Conservation (phyloP, 192 early-diverging fungal species). For the Paraglomus occultum region DNA sequence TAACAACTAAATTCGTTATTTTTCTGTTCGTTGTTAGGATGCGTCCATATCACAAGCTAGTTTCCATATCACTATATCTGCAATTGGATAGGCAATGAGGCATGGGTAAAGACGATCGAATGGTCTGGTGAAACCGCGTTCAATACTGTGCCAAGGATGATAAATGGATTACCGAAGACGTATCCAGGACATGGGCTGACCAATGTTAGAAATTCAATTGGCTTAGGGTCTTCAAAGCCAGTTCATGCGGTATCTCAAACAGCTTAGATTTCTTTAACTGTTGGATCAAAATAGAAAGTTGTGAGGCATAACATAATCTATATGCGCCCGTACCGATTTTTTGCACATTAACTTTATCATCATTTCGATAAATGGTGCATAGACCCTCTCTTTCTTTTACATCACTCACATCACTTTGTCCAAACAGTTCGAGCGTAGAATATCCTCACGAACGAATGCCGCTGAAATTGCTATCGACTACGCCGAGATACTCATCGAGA, state of each 20-base stretch:
- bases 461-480: too few relatives aligned
- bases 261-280: slow-evolving; percentile 84
- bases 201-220: slow-evolving; percentile 81
- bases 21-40: slow-evolving; percentile 54
- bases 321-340: too few relatives aligned
- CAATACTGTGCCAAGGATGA: slow-evolving; percentile 67
- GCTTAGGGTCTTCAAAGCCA: slow-evolving; percentile 81
- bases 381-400: too few relatives aligned
- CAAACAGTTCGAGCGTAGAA: too few relatives aligned
- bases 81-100: slow-evolving; percentile 91
- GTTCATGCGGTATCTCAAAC: slow-evolving; percentile 84
- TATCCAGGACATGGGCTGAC: slow-evolving; percentile 45
- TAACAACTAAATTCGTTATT: background rate
- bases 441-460: too few relatives aligned
- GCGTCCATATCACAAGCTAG: slow-evolving; percentile 71
- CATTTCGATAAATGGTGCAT: too few relatives aligned
- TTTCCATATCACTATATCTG: slow-evolving; percentile 86
- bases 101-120: slow-evolving; percentile 79
- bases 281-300: slow-evolving; percentile 72
- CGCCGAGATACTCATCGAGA: too few relatives aligned
- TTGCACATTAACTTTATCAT: too few relatives aligned
- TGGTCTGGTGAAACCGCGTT: slow-evolving; percentile 72
- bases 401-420: too few relatives aligned
- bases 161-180: slow-evolving; percentile 66
- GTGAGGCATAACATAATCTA: too few relatives aligned